phyloP scores from a whole-genome alignment of 768 basidiomycete genomes.

The Clavulina sp. region DNA sequence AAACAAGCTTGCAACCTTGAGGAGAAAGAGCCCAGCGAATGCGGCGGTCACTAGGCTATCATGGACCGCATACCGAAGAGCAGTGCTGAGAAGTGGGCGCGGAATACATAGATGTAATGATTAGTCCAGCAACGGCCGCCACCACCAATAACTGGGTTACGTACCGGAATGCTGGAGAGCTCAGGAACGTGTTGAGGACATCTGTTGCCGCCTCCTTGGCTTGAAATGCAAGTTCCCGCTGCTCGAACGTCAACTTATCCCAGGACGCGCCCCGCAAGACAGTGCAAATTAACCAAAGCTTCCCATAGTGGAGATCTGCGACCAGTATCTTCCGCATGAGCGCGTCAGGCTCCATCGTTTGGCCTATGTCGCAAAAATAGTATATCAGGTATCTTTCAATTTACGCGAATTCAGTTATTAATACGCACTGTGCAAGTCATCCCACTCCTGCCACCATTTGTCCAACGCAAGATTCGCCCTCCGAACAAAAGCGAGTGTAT shows the following conservation, averaged over 20 bases:
- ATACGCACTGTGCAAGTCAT: constrained; percentile 57
- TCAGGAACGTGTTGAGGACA: constrained; percentile 70
- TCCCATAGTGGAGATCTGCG: constrained; percentile 81
- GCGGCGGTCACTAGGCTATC: constrained; percentile 83
- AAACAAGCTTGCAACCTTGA: constrained; percentile 91
- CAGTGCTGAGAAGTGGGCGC: constrained; percentile 33
- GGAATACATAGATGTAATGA: background rate
- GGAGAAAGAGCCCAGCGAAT: constrained; percentile 77
- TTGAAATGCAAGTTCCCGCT: constrained; percentile 86
- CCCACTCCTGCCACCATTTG: constrained; percentile 82
- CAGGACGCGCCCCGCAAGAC: constrained; percentile 81
- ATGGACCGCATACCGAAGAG: constrained; percentile 84
- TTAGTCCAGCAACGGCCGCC: background rate
- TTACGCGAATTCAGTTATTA: constrained; percentile 70
- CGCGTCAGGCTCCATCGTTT: constrained; percentile 69
- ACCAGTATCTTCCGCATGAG: constrained; percentile 74
- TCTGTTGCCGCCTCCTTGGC: constrained; percentile 84
- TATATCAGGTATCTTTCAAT: constrained; percentile 43
- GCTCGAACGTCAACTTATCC: constrained; percentile 94
- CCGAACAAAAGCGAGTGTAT: constrained; percentile 71
- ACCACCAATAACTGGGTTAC: constrained; percentile 11
- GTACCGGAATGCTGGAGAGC: constrained; percentile 63
- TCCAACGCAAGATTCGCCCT: constrained; percentile 74
- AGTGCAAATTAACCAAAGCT: constrained; percentile 88
- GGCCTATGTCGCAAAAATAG: constrained; percentile 27